A percentile compares a stretch with the other conserved stretches of the same genome.
phyloP scores from a whole-genome alignment of 768 basidiomycete species.

The Tricholoma hemisulphureum region DNA sequence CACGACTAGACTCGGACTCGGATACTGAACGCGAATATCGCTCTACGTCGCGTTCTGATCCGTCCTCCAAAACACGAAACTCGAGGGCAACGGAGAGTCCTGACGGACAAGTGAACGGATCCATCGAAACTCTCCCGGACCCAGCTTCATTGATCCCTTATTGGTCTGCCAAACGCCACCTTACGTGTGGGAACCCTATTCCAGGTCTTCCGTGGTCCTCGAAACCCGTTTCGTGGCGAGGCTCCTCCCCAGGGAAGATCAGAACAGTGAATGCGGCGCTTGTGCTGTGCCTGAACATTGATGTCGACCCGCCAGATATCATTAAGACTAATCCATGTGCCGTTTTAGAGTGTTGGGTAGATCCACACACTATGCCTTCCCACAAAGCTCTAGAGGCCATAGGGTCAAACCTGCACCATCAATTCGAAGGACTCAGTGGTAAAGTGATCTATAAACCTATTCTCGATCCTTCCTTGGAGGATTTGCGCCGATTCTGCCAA shows the following conservation, averaged over 20 bases:
- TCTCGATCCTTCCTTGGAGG: slow-evolving; percentile 93
- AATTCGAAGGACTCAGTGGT: slow-evolving; percentile 93
- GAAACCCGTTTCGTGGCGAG: slow-evolving; percentile 76
- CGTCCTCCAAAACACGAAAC: slow-evolving; percentile 40
- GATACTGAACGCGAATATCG: slow-evolving; percentile 52
- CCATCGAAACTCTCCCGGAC: slow-evolving; percentile 47
- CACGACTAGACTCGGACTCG: slow-evolving; percentile 41
- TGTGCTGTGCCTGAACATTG: slow-evolving; percentile 93
- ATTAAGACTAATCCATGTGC: slow-evolving; percentile 98
- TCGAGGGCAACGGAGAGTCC: slow-evolving; percentile 33
- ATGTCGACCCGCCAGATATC: slow-evolving; percentile 95
- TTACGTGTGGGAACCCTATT: slow-evolving; percentile 84
- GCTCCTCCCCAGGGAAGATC: slow-evolving; percentile 75
- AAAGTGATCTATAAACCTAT: slow-evolving; percentile 95
- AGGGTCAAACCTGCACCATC: slow-evolving; percentile 88
- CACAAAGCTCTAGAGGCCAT: slow-evolving; percentile 93
- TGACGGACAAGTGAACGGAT: slow-evolving; percentile 39
- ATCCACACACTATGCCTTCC: slow-evolving; percentile 88
- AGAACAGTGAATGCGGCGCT: slow-evolving; percentile 89
- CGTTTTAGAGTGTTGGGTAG: slow-evolving; percentile 94
- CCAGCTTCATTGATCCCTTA: slow-evolving; percentile 68
- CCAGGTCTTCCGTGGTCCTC: slow-evolving; percentile 65
- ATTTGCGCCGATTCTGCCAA: slow-evolving; percentile 83
- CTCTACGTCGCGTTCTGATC: slow-evolving; percentile 49
- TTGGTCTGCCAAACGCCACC: slow-evolving; percentile 87